A percentile compares a stretch with the other conserved stretches of the same genome.
Conservation (phyloP, 179 eudicot genomes). For the Nepenthes alata region DNA sequence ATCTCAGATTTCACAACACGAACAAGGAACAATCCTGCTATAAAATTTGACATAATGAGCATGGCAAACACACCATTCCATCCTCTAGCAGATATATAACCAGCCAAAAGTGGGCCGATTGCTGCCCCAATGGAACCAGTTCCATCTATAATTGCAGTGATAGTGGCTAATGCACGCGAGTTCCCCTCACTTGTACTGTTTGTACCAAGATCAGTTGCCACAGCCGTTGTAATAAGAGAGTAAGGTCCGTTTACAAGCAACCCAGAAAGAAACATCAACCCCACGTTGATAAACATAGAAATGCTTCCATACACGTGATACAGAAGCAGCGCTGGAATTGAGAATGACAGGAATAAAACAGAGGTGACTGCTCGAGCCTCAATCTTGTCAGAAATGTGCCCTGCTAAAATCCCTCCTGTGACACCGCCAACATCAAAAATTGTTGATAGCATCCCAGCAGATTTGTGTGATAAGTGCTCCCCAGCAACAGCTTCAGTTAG, state of each 20-base stretch:
- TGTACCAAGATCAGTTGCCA: conserved; percentile 88
- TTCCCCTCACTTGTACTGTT: conserved; percentile 52
- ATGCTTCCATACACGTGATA: conserved; percentile 67
- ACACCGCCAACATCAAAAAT: conserved; percentile 91
- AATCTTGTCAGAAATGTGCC: conserved; percentile 57
- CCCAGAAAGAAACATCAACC: conserved; percentile 60
- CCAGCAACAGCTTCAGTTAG: conserved; percentile 71
- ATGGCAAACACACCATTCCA: conserved; percentile 82
- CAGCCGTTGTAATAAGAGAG: conserved; percentile 81
- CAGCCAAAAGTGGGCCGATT: conserved; percentile 81
- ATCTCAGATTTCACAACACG: conserved; percentile 52
- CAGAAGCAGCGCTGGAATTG: conserved; percentile 57
- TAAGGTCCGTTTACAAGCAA: conserved; percentile 88
- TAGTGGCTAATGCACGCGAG: conserved; percentile 83
- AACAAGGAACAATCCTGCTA: conserved; percentile 56
- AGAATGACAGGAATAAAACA: conserved; percentile 41
- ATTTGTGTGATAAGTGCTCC: conserved; percentile 62
- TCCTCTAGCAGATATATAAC: conserved; percentile 75
- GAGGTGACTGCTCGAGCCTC: conserved; percentile 79
- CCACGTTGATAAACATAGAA: conserved; percentile 40
- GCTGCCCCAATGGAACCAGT: conserved; percentile 96
- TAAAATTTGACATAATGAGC: conserved; percentile 55
- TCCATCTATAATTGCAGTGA: conserved; percentile 87
- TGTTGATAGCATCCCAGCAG: conserved; percentile 81
- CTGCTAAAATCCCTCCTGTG: conserved; percentile 69